Percentiles rank a stretch among this genome's conserved stretches.
Evolutionary conservation across 2,329 filamentous ascomycete species (phyloP).

Genomic region (Sarocladium oryzae): DNA sequence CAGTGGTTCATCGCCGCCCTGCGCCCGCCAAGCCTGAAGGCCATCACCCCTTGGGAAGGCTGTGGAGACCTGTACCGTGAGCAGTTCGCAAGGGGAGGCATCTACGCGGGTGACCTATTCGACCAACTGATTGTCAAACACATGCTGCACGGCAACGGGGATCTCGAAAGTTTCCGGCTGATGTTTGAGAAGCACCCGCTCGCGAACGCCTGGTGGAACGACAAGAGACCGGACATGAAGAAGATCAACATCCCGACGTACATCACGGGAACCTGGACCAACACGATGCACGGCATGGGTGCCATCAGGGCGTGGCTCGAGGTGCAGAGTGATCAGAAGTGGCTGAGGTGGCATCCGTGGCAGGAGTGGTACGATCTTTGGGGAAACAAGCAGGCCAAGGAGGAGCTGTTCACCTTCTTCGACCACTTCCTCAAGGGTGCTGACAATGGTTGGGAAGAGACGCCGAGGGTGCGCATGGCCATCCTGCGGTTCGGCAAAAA

Average conservation of each 20-base stretch:
- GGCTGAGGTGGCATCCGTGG: slow-evolving; percentile 32
- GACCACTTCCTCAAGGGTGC: slow-evolving; percentile 36
- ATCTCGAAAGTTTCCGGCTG: slow-evolving; percentile 16
- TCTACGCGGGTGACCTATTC: slow-evolving; percentile 9
- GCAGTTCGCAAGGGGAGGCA: slow-evolving; percentile 18
- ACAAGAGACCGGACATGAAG: slow-evolving; percentile 17
- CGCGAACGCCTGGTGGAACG: slow-evolving; percentile 18
- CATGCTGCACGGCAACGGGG: slow-evolving; percentile 16
- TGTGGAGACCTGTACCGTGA: slow-evolving; percentile 20
- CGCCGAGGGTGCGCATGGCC: slow-evolving; percentile 34
- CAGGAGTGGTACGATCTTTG: slow-evolving; percentile 43
- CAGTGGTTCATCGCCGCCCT: slow-evolving; percentile 18
- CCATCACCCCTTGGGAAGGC: slow-evolving; percentile 35
- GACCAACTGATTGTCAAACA: slow-evolving; percentile 14
- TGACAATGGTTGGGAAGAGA: slow-evolving; percentile 38
- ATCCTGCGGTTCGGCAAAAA: slow-evolving; percentile 19
- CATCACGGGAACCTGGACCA: slow-evolving; percentile 18
- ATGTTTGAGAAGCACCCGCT: slow-evolving; percentile 15
- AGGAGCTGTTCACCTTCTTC: slow-evolving; percentile 37
- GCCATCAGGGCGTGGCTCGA: slow-evolving; percentile 29
- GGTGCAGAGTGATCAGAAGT: slow-evolving; percentile 20
- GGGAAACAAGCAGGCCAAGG: slow-evolving; percentile 19
- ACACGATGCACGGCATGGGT: slow-evolving; percentile 18
- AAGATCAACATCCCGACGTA: slow-evolving; percentile 18
- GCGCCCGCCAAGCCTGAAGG: slow-evolving; percentile 16